phyloP scores from a whole-genome alignment of 2,329 filamentous ascomycete genomes.

The Aspergillus flavus region DNA sequence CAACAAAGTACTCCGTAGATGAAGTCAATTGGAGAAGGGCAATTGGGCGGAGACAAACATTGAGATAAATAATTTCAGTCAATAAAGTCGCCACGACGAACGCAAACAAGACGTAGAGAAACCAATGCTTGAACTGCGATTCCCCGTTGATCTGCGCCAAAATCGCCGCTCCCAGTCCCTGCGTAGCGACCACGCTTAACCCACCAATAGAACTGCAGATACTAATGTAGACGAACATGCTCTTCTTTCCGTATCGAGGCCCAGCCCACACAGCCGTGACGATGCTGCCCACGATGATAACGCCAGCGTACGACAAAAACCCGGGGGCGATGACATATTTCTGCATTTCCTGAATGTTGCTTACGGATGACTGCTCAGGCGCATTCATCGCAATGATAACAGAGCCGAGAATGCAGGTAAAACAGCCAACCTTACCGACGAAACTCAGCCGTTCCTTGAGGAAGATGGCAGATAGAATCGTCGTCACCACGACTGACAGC shows the following conservation, averaged over 20 bases:
- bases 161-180: conserved; percentile 88
- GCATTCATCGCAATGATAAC: conserved; percentile 95
- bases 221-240: conserved; percentile 95
- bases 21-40: neutral
- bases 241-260: conserved; percentile 90
- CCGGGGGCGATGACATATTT: conserved; percentile 81
- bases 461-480: conserved; percentile 89
- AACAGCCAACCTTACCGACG: conserved; percentile 94
- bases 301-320: conserved; percentile 81
- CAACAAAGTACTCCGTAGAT: neutral
- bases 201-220: conserved; percentile 96
- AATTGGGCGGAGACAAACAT: conserved; percentile 64
- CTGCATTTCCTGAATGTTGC: conserved; percentile 90
- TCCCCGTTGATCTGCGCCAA: conserved; percentile 80
- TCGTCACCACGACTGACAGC: conserved; percentile 87
- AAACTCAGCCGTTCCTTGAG: conserved; percentile 94
- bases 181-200: conserved; percentile 90
- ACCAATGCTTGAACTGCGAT: conserved; percentile 96
- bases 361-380: conserved; percentile 79
- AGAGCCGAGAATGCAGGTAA: conserved; percentile 90
- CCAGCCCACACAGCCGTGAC: conserved; percentile 79
- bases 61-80: conserved; percentile 93
- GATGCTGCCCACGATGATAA: conserved; percentile 73
- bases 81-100: conserved; percentile 88
- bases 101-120: conserved; percentile 85